Percentiles rank a stretch among this genome's conserved stretches.
phyloP scores from a whole-genome alignment of 225 moss, liverwort and hornwort genomes.

The Polytrichum commune region DNA sequence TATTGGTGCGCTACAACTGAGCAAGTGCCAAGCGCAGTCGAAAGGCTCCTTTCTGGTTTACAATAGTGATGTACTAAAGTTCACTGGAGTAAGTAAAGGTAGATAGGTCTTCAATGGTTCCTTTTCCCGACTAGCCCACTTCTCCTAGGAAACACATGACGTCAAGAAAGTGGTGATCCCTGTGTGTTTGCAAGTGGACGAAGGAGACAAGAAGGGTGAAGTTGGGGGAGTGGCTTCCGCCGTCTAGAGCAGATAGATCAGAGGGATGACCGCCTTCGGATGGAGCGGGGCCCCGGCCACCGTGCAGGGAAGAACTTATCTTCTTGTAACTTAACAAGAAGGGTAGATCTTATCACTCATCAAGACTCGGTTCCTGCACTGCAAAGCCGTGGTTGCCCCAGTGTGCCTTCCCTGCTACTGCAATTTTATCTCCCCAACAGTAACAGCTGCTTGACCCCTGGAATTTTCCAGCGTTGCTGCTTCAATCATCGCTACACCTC shows the following conservation, averaged over 20 bases:
- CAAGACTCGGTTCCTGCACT: slow-evolving; percentile 42
- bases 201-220: slow-evolving; percentile 30
- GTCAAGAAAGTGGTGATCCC: slow-evolving; percentile 14
- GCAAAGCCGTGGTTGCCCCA: slow-evolving; percentile 81
- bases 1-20: too few relatives aligned
- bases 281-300: slow-evolving; percentile 94
- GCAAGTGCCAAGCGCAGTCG: too few relatives aligned
- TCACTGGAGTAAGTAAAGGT: too few relatives aligned
- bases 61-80: too few relatives aligned
- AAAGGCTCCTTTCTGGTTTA: too few relatives aligned
- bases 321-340: slow-evolving; percentile 33
- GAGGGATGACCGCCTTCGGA: slow-evolving; percentile 99
- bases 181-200: slow-evolving; percentile 26
- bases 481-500: too few relatives aligned
- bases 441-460: too few relatives aligned
- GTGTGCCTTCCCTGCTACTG: slow-evolving; percentile 7
- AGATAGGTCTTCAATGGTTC: too few relatives aligned
- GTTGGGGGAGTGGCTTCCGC: slow-evolving; percentile 48
- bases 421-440: too few relatives aligned
- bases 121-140: too few relatives aligned
- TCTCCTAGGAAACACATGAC: slow-evolving; percentile 1
- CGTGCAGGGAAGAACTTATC: slow-evolving; percentile 77
- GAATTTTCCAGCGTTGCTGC: too few relatives aligned
- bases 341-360: slow-evolving; percentile 48
- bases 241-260: slow-evolving; percentile 83